These are phyloP conservation scores for Lecanicillium sp. DNA, from an alignment of 2,329 filamentous ascomycete species.

Conservation along the genomic window DNA sequence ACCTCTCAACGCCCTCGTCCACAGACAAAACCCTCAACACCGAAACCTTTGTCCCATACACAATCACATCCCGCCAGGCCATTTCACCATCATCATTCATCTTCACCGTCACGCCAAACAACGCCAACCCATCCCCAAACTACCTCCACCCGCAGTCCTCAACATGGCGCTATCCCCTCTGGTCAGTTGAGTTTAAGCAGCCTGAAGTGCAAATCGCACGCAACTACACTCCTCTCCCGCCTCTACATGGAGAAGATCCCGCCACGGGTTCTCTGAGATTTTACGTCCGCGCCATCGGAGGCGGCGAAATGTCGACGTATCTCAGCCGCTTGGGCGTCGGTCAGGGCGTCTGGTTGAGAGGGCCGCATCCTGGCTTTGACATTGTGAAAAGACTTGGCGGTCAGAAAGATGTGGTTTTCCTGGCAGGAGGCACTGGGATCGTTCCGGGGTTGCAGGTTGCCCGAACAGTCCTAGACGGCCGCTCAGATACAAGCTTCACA, in stretches of 20 bases:
- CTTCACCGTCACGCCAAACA: conserved; percentile 49
- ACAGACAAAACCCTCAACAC: conserved; percentile 39
- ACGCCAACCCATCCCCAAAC: conserved; percentile 17
- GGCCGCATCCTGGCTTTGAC: conserved; percentile 64
- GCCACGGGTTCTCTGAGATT: conserved; percentile 51
- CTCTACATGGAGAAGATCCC: conserved; percentile 21
- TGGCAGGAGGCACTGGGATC: conserved; percentile 89
- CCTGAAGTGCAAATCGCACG: conserved; percentile 87
- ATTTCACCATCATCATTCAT: conserved; percentile 63
- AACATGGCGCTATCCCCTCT: conserved; percentile 50
- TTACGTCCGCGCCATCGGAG: conserved; percentile 67
- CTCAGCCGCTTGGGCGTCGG: conserved; percentile 57
- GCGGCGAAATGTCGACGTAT: conserved; percentile 82
- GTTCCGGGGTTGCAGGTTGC: conserved; percentile 81
- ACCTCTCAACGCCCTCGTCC: conserved; percentile 16
- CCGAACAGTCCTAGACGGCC: conserved; percentile 44
- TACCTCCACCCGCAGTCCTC: conserved; percentile 16
- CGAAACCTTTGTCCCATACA: conserved; percentile 56
- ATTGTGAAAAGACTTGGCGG: conserved; percentile 25
- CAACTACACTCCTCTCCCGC: conserved; percentile 82
- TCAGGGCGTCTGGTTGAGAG: conserved; percentile 64
- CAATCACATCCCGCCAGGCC: conserved; percentile 49
- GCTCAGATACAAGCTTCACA: conserved; percentile 36
- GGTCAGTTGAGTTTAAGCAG: conserved; percentile 90
- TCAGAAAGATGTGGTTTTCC: conserved; percentile 55